phyloP scores from a whole-genome alignment of 2,329 filamentous ascomycete species.

The Chaetomium strumarium region DNA sequence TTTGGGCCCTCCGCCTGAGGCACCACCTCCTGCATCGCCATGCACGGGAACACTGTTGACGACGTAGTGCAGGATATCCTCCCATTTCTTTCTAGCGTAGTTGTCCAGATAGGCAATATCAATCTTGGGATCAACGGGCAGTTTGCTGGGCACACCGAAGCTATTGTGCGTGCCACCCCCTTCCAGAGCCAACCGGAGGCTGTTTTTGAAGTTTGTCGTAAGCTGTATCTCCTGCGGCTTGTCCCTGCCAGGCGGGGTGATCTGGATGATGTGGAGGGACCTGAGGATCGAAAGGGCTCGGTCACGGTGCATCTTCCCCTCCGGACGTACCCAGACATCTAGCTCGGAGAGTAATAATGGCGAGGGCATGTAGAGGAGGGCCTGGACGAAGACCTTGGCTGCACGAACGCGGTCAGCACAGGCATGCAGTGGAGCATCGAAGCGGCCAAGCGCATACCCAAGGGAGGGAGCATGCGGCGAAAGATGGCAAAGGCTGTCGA shows the following conservation, averaged over 20 bases:
- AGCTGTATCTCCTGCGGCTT: conserved; percentile 67
- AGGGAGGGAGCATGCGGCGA: conserved; percentile 88
- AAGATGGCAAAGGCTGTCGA: conserved; percentile 94
- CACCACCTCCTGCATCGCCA: conserved; percentile 39
- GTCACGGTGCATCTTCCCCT: conserved; percentile 64
- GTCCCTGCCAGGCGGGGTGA: conserved; percentile 54
- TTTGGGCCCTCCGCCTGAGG: conserved; percentile 53
- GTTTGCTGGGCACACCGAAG: conserved; percentile 78
- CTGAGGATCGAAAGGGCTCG: conserved; percentile 76
- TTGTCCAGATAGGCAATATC: conserved; percentile 71
- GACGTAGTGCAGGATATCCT: conserved; percentile 92
- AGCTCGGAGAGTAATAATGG: conserved; percentile 76
- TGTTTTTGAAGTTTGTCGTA: conserved; percentile 74
- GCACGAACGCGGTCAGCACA: conserved; percentile 12
- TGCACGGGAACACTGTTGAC: conserved; percentile 61
- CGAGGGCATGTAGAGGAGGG: conserved; percentile 81
- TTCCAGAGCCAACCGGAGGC: conserved; percentile 79
- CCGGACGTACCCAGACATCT: conserved; percentile 76
- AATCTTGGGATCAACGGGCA: conserved; percentile 56
- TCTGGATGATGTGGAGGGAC: conserved; percentile 78
- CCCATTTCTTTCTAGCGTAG: conserved; percentile 86
- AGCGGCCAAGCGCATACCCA: conserved; percentile 49
- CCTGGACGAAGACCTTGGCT: conserved; percentile 96
- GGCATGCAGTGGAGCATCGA: neutral
- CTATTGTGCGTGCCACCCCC: conserved; percentile 80